These are phyloP conservation scores for Chenopodium berlandieri DNA, from an alignment of 148 eudicot species.

Conservation along the genomic window DNA sequence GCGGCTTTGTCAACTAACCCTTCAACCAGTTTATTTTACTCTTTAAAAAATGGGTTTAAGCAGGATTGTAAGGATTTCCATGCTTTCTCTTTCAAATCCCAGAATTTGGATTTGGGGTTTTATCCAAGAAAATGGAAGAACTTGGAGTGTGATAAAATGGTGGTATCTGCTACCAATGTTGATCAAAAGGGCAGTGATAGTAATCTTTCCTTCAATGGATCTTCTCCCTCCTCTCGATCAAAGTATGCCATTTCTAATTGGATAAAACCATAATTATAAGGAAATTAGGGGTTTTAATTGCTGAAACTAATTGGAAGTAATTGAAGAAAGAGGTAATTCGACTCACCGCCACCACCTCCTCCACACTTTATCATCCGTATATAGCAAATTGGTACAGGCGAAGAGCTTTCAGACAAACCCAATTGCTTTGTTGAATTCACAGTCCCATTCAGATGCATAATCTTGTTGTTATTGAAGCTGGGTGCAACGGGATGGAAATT, in stretches of 20 bases:
- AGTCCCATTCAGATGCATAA: no score
- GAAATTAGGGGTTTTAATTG: no score
- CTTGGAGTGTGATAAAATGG: slow-evolving; percentile 23
- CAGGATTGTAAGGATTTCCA: slow-evolving; percentile 13
- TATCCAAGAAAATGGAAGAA: slow-evolving; percentile 14
- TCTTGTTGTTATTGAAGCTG: no score
- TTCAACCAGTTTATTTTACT: slow-evolving; percentile 1
- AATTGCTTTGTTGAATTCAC: no score
- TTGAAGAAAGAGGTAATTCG: no score
- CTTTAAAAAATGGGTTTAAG: slow-evolving; percentile 8
- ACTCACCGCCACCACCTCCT: no score
- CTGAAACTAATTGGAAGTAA: no score
- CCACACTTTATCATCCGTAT: no score
- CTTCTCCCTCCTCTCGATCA: slow-evolving; percentile 25
- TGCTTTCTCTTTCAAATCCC: slow-evolving; percentile 9
- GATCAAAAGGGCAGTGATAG: slow-evolving; percentile 21
- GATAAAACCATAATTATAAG: no score
- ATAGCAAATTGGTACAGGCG: no score
- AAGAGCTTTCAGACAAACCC: no score
- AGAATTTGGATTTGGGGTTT: slow-evolving; percentile 7
- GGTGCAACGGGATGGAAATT: no score
- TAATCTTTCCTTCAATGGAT: slow-evolving; percentile 16
- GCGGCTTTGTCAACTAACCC: slow-evolving; percentile 34
- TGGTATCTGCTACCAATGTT: slow-evolving; percentile 37
- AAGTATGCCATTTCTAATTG: slow-evolving; percentile 23